Evolutionary conservation across 768 basidiomycete species (phyloP).

Genomic region (Suillus clintonianus): DNA sequence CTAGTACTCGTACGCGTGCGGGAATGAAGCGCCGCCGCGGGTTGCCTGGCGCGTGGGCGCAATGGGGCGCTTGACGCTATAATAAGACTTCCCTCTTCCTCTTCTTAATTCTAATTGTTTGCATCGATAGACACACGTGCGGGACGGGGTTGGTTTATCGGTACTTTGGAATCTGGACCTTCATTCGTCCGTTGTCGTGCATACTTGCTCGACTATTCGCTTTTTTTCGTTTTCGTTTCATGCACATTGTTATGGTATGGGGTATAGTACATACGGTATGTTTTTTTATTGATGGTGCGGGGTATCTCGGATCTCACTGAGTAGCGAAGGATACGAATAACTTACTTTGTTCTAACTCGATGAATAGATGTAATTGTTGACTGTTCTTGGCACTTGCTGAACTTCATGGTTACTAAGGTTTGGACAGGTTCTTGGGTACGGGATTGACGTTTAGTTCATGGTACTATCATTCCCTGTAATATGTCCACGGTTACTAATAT

Average conservation of each 20-base stretch:
- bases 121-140: background rate
- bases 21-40: conserved; percentile 31
- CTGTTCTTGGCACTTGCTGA: background rate
- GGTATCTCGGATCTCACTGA: background rate
- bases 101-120: background rate
- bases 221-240: background rate
- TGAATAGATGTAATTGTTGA: conserved; percentile 1
- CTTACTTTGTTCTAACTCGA: background rate
- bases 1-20: conserved; percentile 12
- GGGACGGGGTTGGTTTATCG: background rate
- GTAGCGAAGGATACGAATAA: background rate
- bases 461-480: too few species aligned
- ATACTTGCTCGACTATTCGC: background rate
- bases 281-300: background rate
- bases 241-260: background rate
- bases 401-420: too few species aligned
- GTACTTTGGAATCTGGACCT: background rate
- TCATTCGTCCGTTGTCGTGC: background rate
- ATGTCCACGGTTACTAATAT: too few species aligned
- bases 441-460: too few species aligned
- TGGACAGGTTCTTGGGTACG: too few species aligned
- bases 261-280: background rate
- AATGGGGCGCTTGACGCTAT: conserved; percentile 21
- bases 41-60: conserved; percentile 36
- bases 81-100: background rate